Base-by-base conservation (phyloP, 228 moss, liverwort and hornwort species). In the Sphagnum magellanicum region DNA sequence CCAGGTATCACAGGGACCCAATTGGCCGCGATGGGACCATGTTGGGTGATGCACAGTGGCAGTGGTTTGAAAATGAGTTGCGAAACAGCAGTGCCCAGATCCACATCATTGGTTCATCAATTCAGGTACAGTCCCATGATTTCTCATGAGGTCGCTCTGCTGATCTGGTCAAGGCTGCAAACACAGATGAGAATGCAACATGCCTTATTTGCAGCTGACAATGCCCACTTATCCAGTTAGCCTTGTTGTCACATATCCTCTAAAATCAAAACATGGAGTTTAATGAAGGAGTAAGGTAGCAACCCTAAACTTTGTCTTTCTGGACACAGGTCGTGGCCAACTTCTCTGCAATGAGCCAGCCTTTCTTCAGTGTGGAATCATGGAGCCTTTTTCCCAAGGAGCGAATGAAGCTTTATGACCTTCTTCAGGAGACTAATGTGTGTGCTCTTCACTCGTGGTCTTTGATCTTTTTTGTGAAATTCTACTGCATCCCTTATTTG, bases 1-100 rank as follows among this genome's bases (percentile, higher is more conserved):
- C 90, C 69, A 91, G 96, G 79, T 97, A 97, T 70, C 96, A 97
- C 79, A 87, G 96, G 81, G 96, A 97, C 71, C 79, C 88, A 49
- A 66, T 93, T 67, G 74, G 81, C 50, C 90, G 84, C 68, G 83
- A 93, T 71, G 93, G 93, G 12, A 78, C 88, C 10, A 87, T 97
- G 75, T 85, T 97, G 55, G 96, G 96, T 50, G 93, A 88, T 71
- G 66, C 68, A 51, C 96, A 97, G 73, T 97, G 96, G 96, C 77
- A 78, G 51, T 97, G 96, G 96, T 79, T 97, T 64, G 93, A 88
- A 79, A 60, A 81, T 47, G 93, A 97, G 77, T 74, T 97, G 46
- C 76, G 63, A 48, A 82, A 73, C 72, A 78, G 87, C 47, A 87
- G 93, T 83, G 88, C 93, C 67, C 93, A 97, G 82, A 73, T 97